Evolutionary conservation across 2,329 filamentous ascomycete species (phyloP), one percentile per base, ranked within the genome.

Genomic region (Phialophora verrucosa): DNA sequence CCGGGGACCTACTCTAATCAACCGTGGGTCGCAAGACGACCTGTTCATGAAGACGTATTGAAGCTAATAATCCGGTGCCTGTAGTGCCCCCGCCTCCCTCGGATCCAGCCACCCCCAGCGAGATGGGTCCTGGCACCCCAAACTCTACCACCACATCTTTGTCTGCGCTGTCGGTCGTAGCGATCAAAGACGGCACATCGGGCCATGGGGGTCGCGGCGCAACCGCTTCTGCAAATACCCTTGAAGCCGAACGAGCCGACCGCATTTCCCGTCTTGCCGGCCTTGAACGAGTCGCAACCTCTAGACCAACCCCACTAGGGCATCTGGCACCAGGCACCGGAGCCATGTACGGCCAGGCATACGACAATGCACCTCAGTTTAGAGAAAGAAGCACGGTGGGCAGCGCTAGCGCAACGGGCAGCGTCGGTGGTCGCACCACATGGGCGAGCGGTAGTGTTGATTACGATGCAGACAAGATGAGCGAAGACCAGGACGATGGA

Each of bases 101-200:
- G 42, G 91, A 92, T 69, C 90, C 91, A 62, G 90, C 92, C 70
- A 97, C 93, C 25, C 93, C 93, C 35, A 93, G 90, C 62, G 93
- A 97, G 74, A 90, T 91, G 80, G 82, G 82, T 67, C 93, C 93
- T 91, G 93, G 94, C 74, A 98, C 94, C 2, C 94, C 94, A 2
- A 97, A 95, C 71, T 96, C 92, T 72, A 90, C 91, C 49, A 96
- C 92, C 3, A 97, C 93, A 12, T 96, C 93, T 59, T 89, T 98
- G 74, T 97, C 92, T 29, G 90, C 93, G 49, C 86, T 98, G 56
- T 96, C 92, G 17, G 97, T 94, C 20, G 95, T 92, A 12, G 94
- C 94, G 59, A 97, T 97, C 84, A 97, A 97, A 80, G 94, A 98
- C 76, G 94, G 94, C 73, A 92, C 97, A 75, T 91, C 92, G 67